These are phyloP conservation scores for Cyathus striatus DNA, from an alignment of 768 basidiomycete species.

Conservation along the genomic window DNA sequence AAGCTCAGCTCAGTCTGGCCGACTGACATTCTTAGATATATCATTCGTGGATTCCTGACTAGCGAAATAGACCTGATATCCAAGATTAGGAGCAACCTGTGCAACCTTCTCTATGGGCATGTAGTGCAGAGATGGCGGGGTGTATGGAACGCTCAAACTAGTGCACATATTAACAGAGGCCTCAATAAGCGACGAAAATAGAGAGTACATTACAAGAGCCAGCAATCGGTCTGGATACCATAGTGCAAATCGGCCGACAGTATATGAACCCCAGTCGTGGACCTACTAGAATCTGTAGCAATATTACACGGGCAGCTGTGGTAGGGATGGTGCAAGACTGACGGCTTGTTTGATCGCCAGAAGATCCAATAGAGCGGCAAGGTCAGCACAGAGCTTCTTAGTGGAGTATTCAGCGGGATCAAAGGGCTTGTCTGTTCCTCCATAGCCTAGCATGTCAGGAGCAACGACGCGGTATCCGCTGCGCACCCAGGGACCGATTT, in stretches of 20 bases:
- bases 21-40: no score
- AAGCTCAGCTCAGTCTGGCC: no score
- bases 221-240: slow-evolving; percentile 64
- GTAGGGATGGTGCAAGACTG: slow-evolving; percentile 15
- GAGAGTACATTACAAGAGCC: slow-evolving; percentile 56
- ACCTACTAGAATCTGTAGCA: slow-evolving; percentile 54
- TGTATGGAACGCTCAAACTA: slow-evolving; percentile 66
- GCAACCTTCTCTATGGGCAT: slow-evolving; percentile 48
- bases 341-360: slow-evolving; percentile 51
- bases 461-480: slow-evolving; percentile 60
- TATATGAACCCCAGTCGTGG: slow-evolving; percentile 80
- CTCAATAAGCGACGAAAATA: background rate
- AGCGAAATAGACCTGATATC: slow-evolving; percentile 68
- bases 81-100: slow-evolving; percentile 47
- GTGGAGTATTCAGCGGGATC: slow-evolving; percentile 52
- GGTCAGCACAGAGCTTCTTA: slow-evolving; percentile 54
- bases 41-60: slow-evolving; percentile 30
- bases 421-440: slow-evolving; percentile 56
- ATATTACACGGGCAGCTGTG: background rate
- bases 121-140: slow-evolving; percentile 48
- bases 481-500: slow-evolving; percentile 65
- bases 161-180: no score
- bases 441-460: slow-evolving; percentile 63
- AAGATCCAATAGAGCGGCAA: slow-evolving; percentile 59
- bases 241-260: slow-evolving; percentile 60